Conservation (phyloP, 2,329 filamentous ascomycete species). For the Cordyceps cicadae region DNA sequence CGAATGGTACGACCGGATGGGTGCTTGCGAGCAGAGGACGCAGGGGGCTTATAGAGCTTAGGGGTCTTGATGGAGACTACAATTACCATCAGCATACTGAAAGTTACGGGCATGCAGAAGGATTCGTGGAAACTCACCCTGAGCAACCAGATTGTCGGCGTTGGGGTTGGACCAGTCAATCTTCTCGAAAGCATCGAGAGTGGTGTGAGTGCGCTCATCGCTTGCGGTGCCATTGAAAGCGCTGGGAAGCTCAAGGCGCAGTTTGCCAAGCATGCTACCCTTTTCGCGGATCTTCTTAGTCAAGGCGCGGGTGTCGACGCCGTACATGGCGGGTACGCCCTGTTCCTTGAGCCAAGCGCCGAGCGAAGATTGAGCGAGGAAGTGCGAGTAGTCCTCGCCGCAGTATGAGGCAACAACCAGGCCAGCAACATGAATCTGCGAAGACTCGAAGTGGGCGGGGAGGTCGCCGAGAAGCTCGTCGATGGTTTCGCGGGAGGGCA, state of each 20-base stretch:
- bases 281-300: slow-evolving; percentile 91
- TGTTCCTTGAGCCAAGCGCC: slow-evolving; percentile 96
- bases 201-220: slow-evolving; percentile 17
- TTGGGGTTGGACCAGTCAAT: slow-evolving; percentile 91
- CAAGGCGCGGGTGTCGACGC: slow-evolving; percentile 84
- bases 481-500: slow-evolving; percentile 75
- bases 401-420: slow-evolving; percentile 86
- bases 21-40: slow-evolving; percentile 67
- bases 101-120: slow-evolving; percentile 5
- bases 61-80: slow-evolving; percentile 83
- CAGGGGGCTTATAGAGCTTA: slow-evolving; percentile 73
- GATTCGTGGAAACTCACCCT: slow-evolving; percentile 58
- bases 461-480: slow-evolving; percentile 80
- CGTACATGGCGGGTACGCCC: slow-evolving; percentile 86
- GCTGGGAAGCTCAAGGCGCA: slow-evolving; percentile 59
- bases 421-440: slow-evolving; percentile 86
- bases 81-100: slow-evolving; percentile 31
- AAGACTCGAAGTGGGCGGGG: slow-evolving; percentile 88
- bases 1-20: slow-evolving; percentile 80
- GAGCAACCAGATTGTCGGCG: slow-evolving; percentile 80
- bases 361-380: slow-evolving; percentile 81
- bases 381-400: slow-evolving; percentile 92
- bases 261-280: slow-evolving; percentile 90
- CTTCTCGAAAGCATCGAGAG: slow-evolving; percentile 56
- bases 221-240: slow-evolving; percentile 33